Evolutionary conservation across 331 rosid genomes (phyloP).

Genomic region (Cucumis variabilis): DNA sequence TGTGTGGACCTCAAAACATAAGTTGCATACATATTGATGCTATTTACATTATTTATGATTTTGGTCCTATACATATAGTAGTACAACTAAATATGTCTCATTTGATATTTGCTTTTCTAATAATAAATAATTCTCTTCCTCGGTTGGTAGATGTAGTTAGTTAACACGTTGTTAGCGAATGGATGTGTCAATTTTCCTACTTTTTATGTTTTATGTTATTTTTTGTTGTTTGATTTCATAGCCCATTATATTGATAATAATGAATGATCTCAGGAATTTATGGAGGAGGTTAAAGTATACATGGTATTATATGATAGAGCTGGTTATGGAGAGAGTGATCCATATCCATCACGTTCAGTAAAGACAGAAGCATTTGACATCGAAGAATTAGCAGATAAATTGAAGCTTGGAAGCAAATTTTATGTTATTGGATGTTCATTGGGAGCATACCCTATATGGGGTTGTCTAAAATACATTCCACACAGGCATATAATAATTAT

Average conservation of each 20-base stretch:
- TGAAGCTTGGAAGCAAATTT: conserved; percentile 67
- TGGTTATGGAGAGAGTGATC: conserved; percentile 93
- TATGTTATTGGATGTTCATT: conserved; percentile 70
- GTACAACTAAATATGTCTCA: too few species aligned
- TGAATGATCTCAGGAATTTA: conserved; percentile 52
- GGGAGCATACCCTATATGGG: conserved; percentile 76
- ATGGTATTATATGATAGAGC: conserved; percentile 74
- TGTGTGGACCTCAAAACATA: too few species aligned
- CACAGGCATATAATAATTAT: conserved; percentile 50
- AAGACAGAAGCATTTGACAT: conserved; percentile 89
- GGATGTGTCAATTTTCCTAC: background rate
- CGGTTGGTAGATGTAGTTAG: too few species aligned
- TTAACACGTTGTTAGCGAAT: too few species aligned
- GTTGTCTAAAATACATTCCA: conserved; percentile 83
- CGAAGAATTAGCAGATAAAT: conserved; percentile 73
- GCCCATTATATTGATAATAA: background rate
- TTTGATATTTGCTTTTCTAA: too few species aligned
- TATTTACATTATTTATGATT: too few species aligned
- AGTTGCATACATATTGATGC: background rate
- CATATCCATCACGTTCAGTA: conserved; percentile 72
- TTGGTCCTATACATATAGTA: too few species aligned
- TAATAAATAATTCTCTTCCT: too few species aligned
- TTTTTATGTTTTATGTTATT: too few species aligned
- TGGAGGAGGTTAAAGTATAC: conserved; percentile 60
- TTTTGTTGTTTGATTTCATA: background rate